Evolutionary conservation across 78 protist genomes (phyloP).

Genomic region (Acrasis kona): DNA sequence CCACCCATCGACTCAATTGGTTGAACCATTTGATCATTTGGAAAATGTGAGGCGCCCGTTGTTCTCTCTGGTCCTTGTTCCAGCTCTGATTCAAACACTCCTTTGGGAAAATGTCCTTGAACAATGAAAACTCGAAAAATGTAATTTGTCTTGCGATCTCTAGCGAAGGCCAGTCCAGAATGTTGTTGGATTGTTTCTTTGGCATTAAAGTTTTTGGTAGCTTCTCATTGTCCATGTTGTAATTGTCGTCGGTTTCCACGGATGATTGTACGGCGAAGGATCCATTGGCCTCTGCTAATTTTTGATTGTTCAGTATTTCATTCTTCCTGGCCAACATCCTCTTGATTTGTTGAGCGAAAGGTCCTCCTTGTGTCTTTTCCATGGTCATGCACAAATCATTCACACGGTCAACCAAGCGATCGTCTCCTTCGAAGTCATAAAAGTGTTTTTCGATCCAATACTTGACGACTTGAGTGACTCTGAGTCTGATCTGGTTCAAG

Average conservation of each 20-base stretch:
- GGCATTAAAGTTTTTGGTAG: neutral
- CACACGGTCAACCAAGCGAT: neutral
- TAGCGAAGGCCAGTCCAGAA: neutral
- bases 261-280: neutral
- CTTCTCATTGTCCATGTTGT: neutral
- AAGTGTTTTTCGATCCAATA: neutral
- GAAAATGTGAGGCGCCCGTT: constrained; percentile 46
- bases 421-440: neutral
- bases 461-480: neutral
- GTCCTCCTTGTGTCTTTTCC: neutral
- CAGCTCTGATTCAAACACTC: constrained; percentile 52
- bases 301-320: neutral
- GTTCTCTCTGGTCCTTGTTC: constrained; percentile 49
- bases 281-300: neutral
- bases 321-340: neutral
- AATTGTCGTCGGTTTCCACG: neutral
- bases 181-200: neutral
- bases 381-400: neutral
- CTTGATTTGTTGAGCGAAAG: neutral
- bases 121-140: constrained; percentile 43
- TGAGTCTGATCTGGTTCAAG: neutral
- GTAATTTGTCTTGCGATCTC: constrained; percentile 69
- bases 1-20: neutral
- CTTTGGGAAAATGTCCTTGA: constrained; percentile 31
- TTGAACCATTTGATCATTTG: constrained; percentile 65